Evolutionary conservation across 73 alveolate genomes (phyloP), one percentile per base, ranked within the genome.

Genomic region (Loxodes magnus): DNA sequence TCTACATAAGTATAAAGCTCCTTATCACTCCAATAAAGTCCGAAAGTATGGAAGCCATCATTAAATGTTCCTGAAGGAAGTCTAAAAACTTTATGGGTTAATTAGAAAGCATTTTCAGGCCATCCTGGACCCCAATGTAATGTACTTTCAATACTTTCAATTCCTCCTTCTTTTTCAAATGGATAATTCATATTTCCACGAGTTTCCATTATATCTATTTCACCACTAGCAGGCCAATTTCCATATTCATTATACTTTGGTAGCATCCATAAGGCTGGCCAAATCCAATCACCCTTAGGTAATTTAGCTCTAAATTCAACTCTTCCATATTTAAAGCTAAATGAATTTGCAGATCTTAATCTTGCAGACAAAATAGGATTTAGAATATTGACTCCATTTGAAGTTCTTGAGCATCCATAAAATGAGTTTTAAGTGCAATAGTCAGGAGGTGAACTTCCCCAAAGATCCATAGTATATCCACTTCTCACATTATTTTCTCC

Each of bases 211-310:
- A 83, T 65, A 61, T 83, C 96, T 65, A 83, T 78, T 78, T 83
- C 96, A 5, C 87, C 95, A 46, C 80, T 61, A 3, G 76, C 73
- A 0, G 89, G 89, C 94, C 94, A 80, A 23, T 39, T 14, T 46
- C 77, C 94, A 23, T 55, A 53, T 30, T 59, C 79, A 34, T 74
- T 51, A 61, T 77, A 38, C 9, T 46, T 51, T 24, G 82, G 91
- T 9, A 82, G 77, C 92, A 82, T 71, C 95, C 95, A 82, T 46
- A 82, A 71, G n/a, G 92, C 88, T 10, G 95, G 95, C 95, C 95
- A 82, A 25, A 77, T 35, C 73, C 95, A 82, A 37, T 54, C 77
- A 5, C 85, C 88, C 53, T 29, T 56, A 4, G 95, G 95, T 0
- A 77, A 56, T 35, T 63, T 23, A 15, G 87, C 84, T 35, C 62